Base-by-base conservation (phyloP, 1,139 yeast genomes). In the Kodamaea suecica region DNA sequence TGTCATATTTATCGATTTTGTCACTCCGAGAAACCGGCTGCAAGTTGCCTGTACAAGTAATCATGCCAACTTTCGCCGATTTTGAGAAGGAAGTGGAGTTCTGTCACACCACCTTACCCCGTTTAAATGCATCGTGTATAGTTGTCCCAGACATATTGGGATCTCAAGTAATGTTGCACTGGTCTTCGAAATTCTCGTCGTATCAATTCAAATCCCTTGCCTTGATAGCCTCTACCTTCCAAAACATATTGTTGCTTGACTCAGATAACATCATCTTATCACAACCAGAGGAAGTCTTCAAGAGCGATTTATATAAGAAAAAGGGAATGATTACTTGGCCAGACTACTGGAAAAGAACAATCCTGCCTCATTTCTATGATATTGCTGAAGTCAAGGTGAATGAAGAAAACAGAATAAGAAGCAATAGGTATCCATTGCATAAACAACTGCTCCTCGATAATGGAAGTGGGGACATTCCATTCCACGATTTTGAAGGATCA, bases 311-410 rank as follows among this genome's bases (percentile, higher is more conserved):
- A 5, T 84, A 70, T 56, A 56, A 57, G 27, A 50, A 67, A 14
- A 58, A 67, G 33, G 90, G 92, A 1, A 67, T 82, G 60, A 72
- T 84, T 4, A 62, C 82, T 19, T 84, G 94, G 90, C 92, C 94
- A 4, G 95, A 85, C 57, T 84, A 77, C 53, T 85, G 95, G 95
- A 70, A 73, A 47, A 68, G 94, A 45, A 74, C 86, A 1, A 79
- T 84, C 1, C 73, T 82, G 4, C 95, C 94, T 4, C 59, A 59
- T 24, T 85, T 68, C 52, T 84, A 81, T 55, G 75, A 78, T 9
- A 73, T 84, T 40, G 85, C 87, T 1, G 81, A 72, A 4, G 58
- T 74, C 4, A 49, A 61, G 17, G 64, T 78, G 5, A 61, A 61
- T 11, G 52, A 56, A 23, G 28, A 25, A 7, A 61, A 57, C 60